Evolutionary conservation across 768 basidiomycete genomes (phyloP).

Genomic region (Hericium rajendrae): DNA sequence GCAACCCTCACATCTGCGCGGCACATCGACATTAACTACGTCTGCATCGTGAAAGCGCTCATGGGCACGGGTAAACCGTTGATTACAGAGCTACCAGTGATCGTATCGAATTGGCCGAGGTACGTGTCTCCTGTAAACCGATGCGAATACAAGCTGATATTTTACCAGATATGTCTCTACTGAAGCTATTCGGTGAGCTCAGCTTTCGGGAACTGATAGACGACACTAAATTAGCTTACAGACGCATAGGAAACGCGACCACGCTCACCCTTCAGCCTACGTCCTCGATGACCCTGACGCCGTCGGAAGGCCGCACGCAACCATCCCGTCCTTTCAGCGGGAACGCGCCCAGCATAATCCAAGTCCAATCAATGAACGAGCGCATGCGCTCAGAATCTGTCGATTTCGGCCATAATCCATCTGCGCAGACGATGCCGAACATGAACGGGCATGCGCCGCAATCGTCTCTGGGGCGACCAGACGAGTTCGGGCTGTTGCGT

Average conservation of each 20-base stretch:
- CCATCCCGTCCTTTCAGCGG: not conserved
- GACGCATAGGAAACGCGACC: slow-evolving; percentile 41
- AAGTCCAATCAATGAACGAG: not conserved
- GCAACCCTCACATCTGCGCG: slow-evolving; percentile 75
- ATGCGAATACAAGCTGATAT: not conserved
- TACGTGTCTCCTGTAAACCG: slow-evolving; percentile 23
- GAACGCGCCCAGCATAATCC: not conserved
- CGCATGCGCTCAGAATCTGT: not conserved
- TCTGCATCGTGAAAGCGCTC: slow-evolving; percentile 66
- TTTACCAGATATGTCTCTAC: slow-evolving; percentile 52
- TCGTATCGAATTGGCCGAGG: slow-evolving; percentile 84
- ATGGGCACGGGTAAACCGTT: slow-evolving; percentile 59
- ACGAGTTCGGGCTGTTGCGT: slow-evolving; percentile 8
- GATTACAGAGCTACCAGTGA: slow-evolving; percentile 66
- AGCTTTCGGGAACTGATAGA: not conserved
- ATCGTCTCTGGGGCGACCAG: slow-evolving; percentile 1
- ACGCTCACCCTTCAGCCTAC: slow-evolving; percentile 23
- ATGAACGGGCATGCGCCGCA: slow-evolving; percentile 5
- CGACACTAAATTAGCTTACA: slow-evolving; percentile 9
- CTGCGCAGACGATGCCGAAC: not conserved
- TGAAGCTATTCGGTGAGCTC: slow-evolving; percentile 48
- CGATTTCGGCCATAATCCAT: not conserved
- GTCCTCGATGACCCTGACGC: slow-evolving; percentile 1
- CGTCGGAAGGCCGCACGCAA: not conserved
- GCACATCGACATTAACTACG: slow-evolving; percentile 81